Evolutionary conservation across 345 rosid genomes (phyloP), one percentile per base, ranked within the genome.

Genomic region (Kernera saxatilis): DNA sequence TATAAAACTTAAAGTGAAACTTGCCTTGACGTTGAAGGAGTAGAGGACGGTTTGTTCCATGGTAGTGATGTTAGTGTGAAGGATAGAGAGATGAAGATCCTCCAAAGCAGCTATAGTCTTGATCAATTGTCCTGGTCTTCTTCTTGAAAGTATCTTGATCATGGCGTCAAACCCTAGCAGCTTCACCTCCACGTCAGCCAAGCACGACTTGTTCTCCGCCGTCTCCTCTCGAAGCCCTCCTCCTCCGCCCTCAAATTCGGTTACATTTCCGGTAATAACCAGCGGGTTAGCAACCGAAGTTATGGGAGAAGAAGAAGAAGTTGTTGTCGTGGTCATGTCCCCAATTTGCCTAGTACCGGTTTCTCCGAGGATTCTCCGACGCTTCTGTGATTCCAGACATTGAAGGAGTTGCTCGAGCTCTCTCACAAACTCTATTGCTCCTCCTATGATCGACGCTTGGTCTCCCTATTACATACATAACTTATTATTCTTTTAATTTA

Each of bases 391-490:
- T 72, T 94, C 99, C 2, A 94, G 62, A 75, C 98, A 91, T 10
- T 89, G 96, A 41, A 88, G 86, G 6, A 91, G 95, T 55, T 91
- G 98, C 79, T 94, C 99, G 13, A 94, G 73, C 69, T 94, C 99
- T 65, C 92, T 88, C 69, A 94, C 97, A 53, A 89, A 94, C 75
- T 91, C 98, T 9, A 94, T 91, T 6, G 92, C 99, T 29, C 99
- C 99, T 3, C 99, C 99, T 11, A 94, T 88, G n/a, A 94, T 91
- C 1, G 99, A 94, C 1, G 98, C 98, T 84, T 91, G 98, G 73
- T 94, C 99, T 74, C 96, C 98, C 97, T 91, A 69, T 26, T 6
- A 23, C 11, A 22, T 22, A 64, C 33, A 44, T 36, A 12, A 6
- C 2, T 23, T 22, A 33, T 8, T 50, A 6, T 23, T 35, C 0